Evolutionary conservation across 345 rosid species (phyloP).

Genomic region (Eucalyptus melliodora): DNA sequence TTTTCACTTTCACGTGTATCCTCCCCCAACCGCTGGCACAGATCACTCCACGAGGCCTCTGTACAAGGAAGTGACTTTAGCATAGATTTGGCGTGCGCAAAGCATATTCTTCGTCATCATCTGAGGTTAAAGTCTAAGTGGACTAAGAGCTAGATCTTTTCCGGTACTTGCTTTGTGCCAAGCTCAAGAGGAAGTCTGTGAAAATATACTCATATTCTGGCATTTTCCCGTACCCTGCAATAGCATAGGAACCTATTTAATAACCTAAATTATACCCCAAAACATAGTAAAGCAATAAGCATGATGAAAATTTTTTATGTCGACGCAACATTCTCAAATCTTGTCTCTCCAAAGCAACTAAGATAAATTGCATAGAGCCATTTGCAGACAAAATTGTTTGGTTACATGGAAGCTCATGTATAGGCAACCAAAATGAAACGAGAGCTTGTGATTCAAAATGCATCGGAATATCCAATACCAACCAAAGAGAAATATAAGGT

Average conservation of each 20-base stretch:
- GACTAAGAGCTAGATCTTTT: not conserved
- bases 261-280: not conserved
- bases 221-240: conserved; percentile 79
- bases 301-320: not conserved
- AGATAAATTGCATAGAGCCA: not conserved
- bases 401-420: not conserved
- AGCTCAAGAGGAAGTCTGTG: conserved; percentile 63
- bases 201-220: conserved; percentile 73
- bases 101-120: not conserved
- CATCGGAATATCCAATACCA: not conserved
- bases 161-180: conserved; percentile 25
- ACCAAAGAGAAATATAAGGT: not conserved
- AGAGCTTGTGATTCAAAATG: not conserved
- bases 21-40: not conserved
- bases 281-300: not conserved
- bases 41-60: not conserved
- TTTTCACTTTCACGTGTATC: not conserved
- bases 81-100: not conserved
- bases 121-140: not conserved
- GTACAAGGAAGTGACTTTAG: not conserved
- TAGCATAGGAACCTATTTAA: not conserved
- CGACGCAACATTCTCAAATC: not conserved
- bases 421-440: not conserved
- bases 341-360: not conserved
- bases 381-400: not conserved